These are phyloP conservation scores for Pseudocercospora crystallina DNA, from an alignment of 2,329 filamentous ascomycete genomes.

Conservation along the genomic window DNA sequence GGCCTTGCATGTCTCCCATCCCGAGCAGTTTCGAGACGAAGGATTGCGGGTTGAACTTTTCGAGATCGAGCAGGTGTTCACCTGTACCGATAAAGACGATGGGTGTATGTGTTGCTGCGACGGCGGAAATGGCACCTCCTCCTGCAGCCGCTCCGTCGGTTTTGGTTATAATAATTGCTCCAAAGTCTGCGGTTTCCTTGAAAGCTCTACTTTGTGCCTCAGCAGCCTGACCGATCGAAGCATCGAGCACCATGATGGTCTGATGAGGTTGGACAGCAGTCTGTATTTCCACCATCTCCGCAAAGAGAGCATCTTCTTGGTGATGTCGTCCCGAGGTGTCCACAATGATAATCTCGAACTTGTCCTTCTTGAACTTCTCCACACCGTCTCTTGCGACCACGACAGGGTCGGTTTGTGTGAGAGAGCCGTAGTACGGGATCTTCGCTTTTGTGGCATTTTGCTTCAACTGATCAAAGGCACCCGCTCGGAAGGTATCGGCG, in stretches of 20 bases:
- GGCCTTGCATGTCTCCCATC: slow-evolving; percentile 93
- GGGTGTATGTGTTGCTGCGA: slow-evolving; percentile 91
- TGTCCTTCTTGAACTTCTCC: slow-evolving; percentile 98
- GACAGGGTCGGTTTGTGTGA: slow-evolving; percentile 94
- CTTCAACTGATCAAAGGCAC: slow-evolving; percentile 97
- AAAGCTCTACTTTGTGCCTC: slow-evolving; percentile 94
- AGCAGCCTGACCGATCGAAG: slow-evolving; percentile 93
- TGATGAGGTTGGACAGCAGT: slow-evolving; percentile 86
- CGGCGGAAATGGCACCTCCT: slow-evolving; percentile 95
- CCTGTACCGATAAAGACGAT: slow-evolving; percentile 98
- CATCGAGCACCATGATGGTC: slow-evolving; percentile 97
- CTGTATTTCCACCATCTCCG: slow-evolving; percentile 98
- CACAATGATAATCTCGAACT: slow-evolving; percentile 97
- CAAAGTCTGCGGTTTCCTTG: slow-evolving; percentile 95
- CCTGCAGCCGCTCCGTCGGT: slow-evolving; percentile 94
- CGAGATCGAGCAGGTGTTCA: slow-evolving; percentile 93
- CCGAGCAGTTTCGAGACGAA: slow-evolving; percentile 93
- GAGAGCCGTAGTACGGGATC: slow-evolving; percentile 95
- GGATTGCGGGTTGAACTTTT: slow-evolving; percentile 86
- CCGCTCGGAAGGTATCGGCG: slow-evolving; percentile 96
- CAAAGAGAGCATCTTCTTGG: slow-evolving; percentile 91
- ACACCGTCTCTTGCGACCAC: slow-evolving; percentile 93
- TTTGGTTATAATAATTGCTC: slow-evolving; percentile 98
- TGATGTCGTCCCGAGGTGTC: slow-evolving; percentile 94
- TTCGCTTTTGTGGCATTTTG: slow-evolving; percentile 99